Evolutionary conservation across 495 filamentous ascomycete genomes (phyloP).

Genomic region (Cladorrhinum samala): DNA sequence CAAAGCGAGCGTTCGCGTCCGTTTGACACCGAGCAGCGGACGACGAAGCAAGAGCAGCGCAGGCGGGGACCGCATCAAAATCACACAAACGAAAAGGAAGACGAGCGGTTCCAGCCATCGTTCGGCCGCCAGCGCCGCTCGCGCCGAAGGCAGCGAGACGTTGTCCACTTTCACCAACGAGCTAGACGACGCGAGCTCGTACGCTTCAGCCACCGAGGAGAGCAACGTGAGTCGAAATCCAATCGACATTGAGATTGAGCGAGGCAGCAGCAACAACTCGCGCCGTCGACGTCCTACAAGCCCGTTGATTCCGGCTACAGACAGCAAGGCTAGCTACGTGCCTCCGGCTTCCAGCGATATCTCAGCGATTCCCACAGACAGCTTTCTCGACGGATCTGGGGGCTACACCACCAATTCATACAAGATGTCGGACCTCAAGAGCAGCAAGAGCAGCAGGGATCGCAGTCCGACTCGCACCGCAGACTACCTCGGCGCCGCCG

Average conservation of each 20-base stretch:
- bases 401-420: slow-evolving; percentile 17
- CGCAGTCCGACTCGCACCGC: slow-evolving; percentile 31
- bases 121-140: slow-evolving; percentile 53
- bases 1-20: slow-evolving; percentile 89
- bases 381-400: slow-evolving; percentile 70
- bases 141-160: neutral
- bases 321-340: slow-evolving; percentile 56
- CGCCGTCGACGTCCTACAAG: slow-evolving; percentile 46
- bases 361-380: slow-evolving; percentile 84
- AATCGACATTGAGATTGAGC: slow-evolving; percentile 74
- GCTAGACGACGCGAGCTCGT: slow-evolving; percentile 53
- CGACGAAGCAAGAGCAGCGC: slow-evolving; percentile 50
- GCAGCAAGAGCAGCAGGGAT: slow-evolving; percentile 19
- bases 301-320: slow-evolving; percentile 46
- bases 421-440: slow-evolving; percentile 29
- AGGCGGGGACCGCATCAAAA: slow-evolving; percentile 56
- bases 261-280: slow-evolving; percentile 24
- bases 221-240: slow-evolving; percentile 64
- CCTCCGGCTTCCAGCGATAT: slow-evolving; percentile 66
- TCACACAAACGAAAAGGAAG: slow-evolving; percentile 61
- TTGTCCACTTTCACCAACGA: slow-evolving; percentile 19
- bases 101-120: slow-evolving; percentile 50
- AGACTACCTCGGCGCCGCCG: slow-evolving; percentile 31
- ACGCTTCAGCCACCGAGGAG: slow-evolving; percentile 70
- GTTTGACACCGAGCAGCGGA: slow-evolving; percentile 71